A percentile compares a stretch with the other conserved stretches of the same genome.
phyloP scores from a whole-genome alignment of 2,329 filamentous ascomycete genomes.

The Coniochaeta pulveracea region DNA sequence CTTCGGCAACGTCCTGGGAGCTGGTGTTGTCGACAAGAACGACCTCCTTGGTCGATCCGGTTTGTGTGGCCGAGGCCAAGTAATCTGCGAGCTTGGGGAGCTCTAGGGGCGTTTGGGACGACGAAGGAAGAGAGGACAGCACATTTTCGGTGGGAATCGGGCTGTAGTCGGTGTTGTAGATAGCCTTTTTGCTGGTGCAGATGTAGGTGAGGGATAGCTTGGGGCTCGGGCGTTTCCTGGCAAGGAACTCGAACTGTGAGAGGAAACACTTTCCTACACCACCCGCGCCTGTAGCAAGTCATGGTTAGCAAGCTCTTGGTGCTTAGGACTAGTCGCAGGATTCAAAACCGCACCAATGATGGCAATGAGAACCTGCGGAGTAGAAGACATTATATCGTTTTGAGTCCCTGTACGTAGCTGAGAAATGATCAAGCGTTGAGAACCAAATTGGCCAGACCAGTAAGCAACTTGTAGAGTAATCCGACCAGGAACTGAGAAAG shows the following conservation, averaged over 20 bases:
- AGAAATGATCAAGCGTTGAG: no score
- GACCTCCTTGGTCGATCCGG: conserved; percentile 67
- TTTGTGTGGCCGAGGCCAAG: conserved; percentile 62
- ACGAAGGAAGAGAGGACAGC: conserved; percentile 52
- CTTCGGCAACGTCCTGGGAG: conserved; percentile 71
- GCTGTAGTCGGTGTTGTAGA: conserved; percentile 65
- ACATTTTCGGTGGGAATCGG: conserved; percentile 49
- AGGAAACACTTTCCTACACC: conserved; percentile 91
- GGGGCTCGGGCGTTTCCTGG: conserved; percentile 53
- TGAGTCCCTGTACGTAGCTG: conserved; percentile 8
- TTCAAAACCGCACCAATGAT: conserved; percentile 33
- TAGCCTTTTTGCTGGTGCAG: conserved; percentile 71
- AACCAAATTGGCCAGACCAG: not conserved
- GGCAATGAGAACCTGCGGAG: conserved; percentile 39
- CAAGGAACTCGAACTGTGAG: conserved; percentile 61
- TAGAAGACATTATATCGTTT: conserved; percentile 25
- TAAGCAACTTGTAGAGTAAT: not conserved
- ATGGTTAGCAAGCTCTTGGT: no score
- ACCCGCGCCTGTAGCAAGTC: conserved; percentile 56
- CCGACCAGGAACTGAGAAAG: no score
- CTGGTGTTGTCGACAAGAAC: conserved; percentile 94
- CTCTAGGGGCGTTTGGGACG: conserved; percentile 52
- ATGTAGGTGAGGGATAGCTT: conserved; percentile 75
- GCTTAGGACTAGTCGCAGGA: no score
- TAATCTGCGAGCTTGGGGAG: conserved; percentile 65